Percentiles rank a stretch among this genome's conserved stretches.
Evolutionary conservation across 108 stramenopile genomes (phyloP).

Genomic region (Nannochloropsis salina): DNA sequence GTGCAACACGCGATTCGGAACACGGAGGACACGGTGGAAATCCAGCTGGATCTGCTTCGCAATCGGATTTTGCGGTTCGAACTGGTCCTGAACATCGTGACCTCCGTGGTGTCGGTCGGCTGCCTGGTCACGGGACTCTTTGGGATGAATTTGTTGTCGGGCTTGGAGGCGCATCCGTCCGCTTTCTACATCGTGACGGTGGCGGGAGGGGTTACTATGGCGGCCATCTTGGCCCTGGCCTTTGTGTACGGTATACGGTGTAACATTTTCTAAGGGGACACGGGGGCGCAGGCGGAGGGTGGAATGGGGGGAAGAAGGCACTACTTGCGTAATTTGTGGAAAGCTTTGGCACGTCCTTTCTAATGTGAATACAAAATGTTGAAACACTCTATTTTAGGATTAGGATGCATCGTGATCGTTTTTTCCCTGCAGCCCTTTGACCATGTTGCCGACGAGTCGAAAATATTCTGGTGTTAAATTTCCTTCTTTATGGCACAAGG

Average conservation of each 20-base stretch:
- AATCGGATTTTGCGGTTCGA: conserved; percentile 51
- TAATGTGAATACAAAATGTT: too few relatives aligned
- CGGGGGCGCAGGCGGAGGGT: neutral
- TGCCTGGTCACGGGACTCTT: conserved; percentile 50
- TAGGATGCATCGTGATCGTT: too few relatives aligned
- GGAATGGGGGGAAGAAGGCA: neutral
- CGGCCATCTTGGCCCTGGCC: conserved; percentile 26
- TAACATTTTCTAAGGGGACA: neutral
- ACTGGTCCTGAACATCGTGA: conserved; percentile 47
- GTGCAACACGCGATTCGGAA: conserved; percentile 45
- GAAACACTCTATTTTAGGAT: too few relatives aligned
- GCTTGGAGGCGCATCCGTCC: conserved; percentile 29
- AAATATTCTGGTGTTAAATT: too few relatives aligned
- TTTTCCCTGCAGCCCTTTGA: too few relatives aligned
- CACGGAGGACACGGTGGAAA: conserved; percentile 54
- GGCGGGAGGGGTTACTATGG: conserved; percentile 27
- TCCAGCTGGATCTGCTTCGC: conserved; percentile 51
- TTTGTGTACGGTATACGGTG: neutral
- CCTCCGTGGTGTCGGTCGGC: conserved; percentile 42
- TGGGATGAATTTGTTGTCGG: conserved; percentile 49
- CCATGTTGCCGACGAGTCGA: too few relatives aligned
- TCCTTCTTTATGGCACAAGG: too few relatives aligned
- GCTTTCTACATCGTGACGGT: conserved; percentile 32
- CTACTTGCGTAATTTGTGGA: too few relatives aligned
- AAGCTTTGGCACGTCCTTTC: too few relatives aligned